Base-by-base conservation (phyloP, 2,329 filamentous ascomycete genomes). In the Penicillium sp. region DNA sequence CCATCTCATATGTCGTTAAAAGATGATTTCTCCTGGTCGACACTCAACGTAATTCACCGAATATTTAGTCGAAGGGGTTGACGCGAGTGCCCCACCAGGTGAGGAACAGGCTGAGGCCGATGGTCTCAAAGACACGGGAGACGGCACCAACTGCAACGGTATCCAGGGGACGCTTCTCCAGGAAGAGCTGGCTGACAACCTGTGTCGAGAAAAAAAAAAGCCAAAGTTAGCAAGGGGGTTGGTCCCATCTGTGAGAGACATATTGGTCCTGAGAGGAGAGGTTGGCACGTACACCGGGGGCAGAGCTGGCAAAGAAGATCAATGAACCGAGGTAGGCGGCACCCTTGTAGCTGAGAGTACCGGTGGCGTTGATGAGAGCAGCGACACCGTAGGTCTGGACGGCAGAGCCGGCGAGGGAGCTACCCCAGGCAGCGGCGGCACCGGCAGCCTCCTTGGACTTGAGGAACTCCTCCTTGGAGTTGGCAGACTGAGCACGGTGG, bases 41-140 rank as follows among this genome's bases (percentile, higher is more conserved):
- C 32, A 27, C 36, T 43, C 24, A 43, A 12, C 6, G 28, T 43
- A 9, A 9, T 13, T 32, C 39, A 42, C 32, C 34, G 35, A 39
- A 38, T 34, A 45, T 45, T 79, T 86, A 90, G 66, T 90, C 83
- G 72, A 95, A 94, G 52, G 89, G 89, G 77, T 90, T 91, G 74
- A 89, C 93, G 68, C 87, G 85, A 65, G 91, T 96, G 65, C 91
- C 91, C 91, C 91, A 97, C 86, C 88, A 97, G 68, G 89, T 95
- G 63, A 97, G 79, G 81, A 97, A 89, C 65, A 95, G 70, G 55
- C 86, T 90, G 50, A 97, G 81, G 56, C 91, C 93, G 51, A 97
- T 82, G 3, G 93, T 96, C 82, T 97, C 93, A 61, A 95, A 81
- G 61, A 93, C 75, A 74, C 93, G 90, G 66, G 88, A 85, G 43